phyloP scores from a whole-genome alignment of 1,284 basidiomycete genomes.

The Cutaneotrichosporon cutaneum region DNA sequence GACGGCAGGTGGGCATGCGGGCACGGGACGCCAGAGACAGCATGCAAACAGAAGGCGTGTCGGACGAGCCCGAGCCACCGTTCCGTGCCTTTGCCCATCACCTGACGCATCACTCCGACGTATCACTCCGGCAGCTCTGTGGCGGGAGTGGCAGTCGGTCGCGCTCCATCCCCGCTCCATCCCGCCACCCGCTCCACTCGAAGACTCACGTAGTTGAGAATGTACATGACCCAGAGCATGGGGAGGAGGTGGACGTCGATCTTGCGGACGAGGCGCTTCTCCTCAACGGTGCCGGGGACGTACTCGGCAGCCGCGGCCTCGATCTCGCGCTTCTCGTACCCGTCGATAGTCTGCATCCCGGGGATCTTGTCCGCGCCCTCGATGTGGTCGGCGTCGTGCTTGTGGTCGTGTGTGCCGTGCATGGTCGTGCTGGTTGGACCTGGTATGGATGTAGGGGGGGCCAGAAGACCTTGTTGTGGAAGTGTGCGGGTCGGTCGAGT shows the following conservation, averaged over 20 bases:
- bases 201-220: slow-evolving; percentile 23
- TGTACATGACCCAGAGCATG: slow-evolving; percentile 42
- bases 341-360: not conserved
- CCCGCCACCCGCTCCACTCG: too few relatives aligned
- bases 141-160: too few relatives aligned
- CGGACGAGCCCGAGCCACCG: too few relatives aligned
- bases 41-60: too few relatives aligned
- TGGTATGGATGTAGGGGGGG: not conserved
- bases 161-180: too few relatives aligned
- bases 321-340: not conserved
- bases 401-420: not conserved
- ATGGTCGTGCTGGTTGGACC: not conserved
- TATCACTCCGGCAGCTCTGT: too few relatives aligned
- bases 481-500: too few relatives aligned
- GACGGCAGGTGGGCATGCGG: not conserved
- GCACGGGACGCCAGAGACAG: not conserved
- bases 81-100: too few relatives aligned
- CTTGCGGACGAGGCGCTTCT: slow-evolving; percentile 49
- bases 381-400: not conserved
- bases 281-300: slow-evolving; percentile 42
- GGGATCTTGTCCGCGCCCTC: not conserved
- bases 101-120: too few relatives aligned
- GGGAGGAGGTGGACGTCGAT: slow-evolving; percentile 49
- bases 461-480: too few relatives aligned
- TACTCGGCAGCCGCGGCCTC: slow-evolving; percentile 20